Conservation (phyloP, 352 stramenopile species). For the Phytophthora sansomeana region DNA sequence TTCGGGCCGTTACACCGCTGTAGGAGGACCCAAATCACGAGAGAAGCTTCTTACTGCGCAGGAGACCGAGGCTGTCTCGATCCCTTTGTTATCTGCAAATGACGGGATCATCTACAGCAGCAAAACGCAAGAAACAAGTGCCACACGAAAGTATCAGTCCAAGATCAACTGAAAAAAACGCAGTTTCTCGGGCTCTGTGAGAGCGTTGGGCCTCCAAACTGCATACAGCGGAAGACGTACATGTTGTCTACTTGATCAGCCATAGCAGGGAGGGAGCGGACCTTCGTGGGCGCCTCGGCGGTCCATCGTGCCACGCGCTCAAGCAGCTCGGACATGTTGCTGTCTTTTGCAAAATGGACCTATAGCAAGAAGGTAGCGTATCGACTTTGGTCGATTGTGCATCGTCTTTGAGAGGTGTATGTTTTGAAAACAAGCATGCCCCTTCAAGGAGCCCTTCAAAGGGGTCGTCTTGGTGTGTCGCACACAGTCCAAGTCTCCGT, state of each 20-base stretch:
- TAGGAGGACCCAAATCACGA: background rate
- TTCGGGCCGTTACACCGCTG: slow-evolving; percentile 8
- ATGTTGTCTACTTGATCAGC: slow-evolving; percentile 13
- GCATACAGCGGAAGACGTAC: background rate
- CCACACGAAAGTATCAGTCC: background rate
- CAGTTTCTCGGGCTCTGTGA: slow-evolving; percentile 5
- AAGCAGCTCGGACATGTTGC: slow-evolving; percentile 72
- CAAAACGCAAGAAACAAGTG: slow-evolving; percentile 18
- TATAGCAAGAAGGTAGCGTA: slow-evolving; percentile 27
- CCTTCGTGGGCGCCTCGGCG: slow-evolving; percentile 70
- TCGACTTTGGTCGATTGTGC: too few relatives aligned
- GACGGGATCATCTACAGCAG: slow-evolving; percentile 70
- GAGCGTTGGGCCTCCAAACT: background rate
- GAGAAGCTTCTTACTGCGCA: slow-evolving; percentile 48
- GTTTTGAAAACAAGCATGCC: too few relatives aligned
- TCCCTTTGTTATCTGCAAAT: slow-evolving; percentile 79
- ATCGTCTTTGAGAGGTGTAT: too few relatives aligned
- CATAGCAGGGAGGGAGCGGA: slow-evolving; percentile 12
- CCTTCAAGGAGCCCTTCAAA: too few relatives aligned
- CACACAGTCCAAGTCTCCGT: too few relatives aligned
- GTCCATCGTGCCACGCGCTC: slow-evolving; percentile 80
- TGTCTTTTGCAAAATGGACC: slow-evolving; percentile 9
- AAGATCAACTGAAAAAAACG: background rate
- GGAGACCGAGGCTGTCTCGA: slow-evolving; percentile 57
- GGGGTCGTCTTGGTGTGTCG: too few relatives aligned